These are phyloP conservation scores for Micractinium conductrix DNA, from an alignment of 139 green algal genomes.

Conservation along the genomic window DNA sequence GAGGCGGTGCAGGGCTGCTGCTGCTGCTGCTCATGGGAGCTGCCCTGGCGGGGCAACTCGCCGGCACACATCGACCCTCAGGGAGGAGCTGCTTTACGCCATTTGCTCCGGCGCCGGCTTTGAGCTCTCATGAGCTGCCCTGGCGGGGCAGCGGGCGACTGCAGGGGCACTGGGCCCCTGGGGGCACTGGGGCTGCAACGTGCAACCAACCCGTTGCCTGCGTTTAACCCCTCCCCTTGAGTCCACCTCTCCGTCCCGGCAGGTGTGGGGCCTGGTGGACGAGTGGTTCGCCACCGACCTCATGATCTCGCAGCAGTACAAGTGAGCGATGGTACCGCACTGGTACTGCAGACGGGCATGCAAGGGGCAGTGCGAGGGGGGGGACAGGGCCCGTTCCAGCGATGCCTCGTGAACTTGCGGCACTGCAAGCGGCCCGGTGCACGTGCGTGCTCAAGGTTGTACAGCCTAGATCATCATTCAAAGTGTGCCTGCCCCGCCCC, in stretches of 20 bases:
- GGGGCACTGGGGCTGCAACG: no score
- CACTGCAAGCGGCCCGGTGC: not conserved
- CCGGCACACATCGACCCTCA: no score
- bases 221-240: not conserved
- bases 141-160: no score
- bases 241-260: not conserved
- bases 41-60: no score
- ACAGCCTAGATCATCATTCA: not conserved
- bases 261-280: conserved; percentile 33
- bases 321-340: not conserved
- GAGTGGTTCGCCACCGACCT: conserved; percentile 41
- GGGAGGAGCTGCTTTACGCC: no score
- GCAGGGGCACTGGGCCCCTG: no score
- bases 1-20: no score
- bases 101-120: no score
- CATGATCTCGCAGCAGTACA: conserved; percentile 34
- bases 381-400: not conserved
- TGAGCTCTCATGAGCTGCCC: no score
- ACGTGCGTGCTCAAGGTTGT: not conserved
- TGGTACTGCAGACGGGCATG: not conserved
- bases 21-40: no score
- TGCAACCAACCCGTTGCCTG: no score
- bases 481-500: not conserved
- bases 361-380: no score
- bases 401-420: not conserved